phyloP scores from a whole-genome alignment of 331 rosid species.

The Quercus lobata region DNA sequence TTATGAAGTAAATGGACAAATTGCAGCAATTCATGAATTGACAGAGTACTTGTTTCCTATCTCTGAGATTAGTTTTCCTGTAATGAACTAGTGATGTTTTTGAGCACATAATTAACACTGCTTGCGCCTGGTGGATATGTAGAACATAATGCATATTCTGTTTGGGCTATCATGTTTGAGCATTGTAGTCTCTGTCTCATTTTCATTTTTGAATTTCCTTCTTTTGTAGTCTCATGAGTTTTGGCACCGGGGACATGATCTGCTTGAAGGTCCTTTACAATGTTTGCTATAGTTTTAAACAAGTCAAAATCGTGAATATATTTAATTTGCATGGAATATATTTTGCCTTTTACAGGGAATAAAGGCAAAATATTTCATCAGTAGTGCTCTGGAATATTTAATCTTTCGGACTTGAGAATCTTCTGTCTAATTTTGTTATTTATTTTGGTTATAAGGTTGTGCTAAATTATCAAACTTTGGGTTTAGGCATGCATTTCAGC shows the following conservation, averaged over 20 bases:
- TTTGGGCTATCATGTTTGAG: neutral
- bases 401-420: neutral
- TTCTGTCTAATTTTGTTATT: neutral
- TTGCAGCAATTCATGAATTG: constrained; percentile 6
- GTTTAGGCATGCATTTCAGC: too few relatives aligned
- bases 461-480: neutral
- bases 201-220: neutral
- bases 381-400: neutral
- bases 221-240: neutral
- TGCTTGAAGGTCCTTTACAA: neutral
- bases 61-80: neutral
- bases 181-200: neutral
- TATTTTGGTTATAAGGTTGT: neutral
- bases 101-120: neutral
- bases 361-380: neutral
- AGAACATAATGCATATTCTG: neutral
- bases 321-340: neutral
- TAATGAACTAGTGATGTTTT: neutral
- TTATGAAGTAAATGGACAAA: neutral
- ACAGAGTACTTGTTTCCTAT: neutral
- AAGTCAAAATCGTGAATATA: too few relatives aligned
- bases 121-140: neutral
- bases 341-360: too few relatives aligned
- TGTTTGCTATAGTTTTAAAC: too few relatives aligned
- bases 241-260: too few relatives aligned